These are phyloP conservation scores for Picea glauca DNA, from an alignment of 75 land plant species.

Conservation along the genomic window DNA sequence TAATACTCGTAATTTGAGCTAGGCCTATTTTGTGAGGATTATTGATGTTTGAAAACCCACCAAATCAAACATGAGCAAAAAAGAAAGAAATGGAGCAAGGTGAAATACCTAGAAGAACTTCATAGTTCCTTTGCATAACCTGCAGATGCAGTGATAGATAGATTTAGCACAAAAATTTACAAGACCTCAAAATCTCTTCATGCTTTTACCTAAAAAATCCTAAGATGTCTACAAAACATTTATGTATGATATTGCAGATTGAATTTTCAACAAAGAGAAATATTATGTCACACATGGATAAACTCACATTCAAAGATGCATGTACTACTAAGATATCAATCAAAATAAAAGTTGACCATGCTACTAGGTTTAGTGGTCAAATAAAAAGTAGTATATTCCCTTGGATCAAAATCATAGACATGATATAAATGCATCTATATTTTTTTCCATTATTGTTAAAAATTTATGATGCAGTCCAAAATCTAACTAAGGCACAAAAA, in stretches of 20 bases:
- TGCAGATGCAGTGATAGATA: slow-evolving; percentile 21
- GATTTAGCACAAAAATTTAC: not conserved
- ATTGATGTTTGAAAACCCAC: not conserved
- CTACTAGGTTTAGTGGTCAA: not conserved
- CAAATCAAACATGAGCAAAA: not conserved
- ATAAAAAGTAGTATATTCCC: not conserved
- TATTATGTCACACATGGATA: not conserved
- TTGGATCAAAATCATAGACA: no score
- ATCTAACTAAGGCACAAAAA: no score
- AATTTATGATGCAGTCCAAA: no score
- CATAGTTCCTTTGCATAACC: slow-evolving; percentile 85
- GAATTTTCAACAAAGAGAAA: not conserved
- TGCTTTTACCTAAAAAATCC: not conserved
- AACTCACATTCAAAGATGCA: not conserved
- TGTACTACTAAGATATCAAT: not conserved
- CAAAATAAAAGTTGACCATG: not conserved
- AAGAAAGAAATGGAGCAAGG: not conserved
- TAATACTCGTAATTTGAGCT: not conserved
- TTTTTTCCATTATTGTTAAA: no score
- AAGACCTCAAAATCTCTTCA: not conserved
- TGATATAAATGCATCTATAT: no score
- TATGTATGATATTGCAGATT: not conserved
- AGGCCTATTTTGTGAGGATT: not conserved
- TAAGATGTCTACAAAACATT: not conserved
- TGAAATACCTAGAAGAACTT: slow-evolving; percentile 68